Evolutionary conservation across 441 rosid species (phyloP).

Genomic region (Omphalea diandra): DNA sequence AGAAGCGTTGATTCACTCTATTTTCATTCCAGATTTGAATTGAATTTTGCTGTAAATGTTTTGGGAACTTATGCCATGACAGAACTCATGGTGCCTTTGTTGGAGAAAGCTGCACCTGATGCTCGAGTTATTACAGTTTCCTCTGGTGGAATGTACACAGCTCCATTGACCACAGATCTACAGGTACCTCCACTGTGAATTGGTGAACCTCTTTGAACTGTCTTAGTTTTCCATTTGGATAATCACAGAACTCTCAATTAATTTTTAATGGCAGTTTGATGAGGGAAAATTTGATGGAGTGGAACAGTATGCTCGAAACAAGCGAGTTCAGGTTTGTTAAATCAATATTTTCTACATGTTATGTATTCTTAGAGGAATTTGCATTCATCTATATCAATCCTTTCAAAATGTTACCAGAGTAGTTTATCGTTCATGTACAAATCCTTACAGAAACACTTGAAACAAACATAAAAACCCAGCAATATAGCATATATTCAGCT

Average conservation of each 20-base stretch:
- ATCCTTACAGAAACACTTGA: not conserved
- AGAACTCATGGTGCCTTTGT: constrained; percentile 69
- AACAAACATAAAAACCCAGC: not conserved
- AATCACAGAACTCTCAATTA: not conserved
- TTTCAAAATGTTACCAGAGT: not conserved
- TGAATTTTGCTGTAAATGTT: constrained; percentile 76
- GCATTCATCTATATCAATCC: not conserved
- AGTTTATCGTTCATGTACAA: not conserved
- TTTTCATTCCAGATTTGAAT: constrained; percentile 55
- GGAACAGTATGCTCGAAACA: constrained; percentile 76
- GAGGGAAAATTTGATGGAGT: constrained; percentile 53
- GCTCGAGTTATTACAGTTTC: constrained; percentile 84
- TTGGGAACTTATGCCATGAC: constrained; percentile 77
- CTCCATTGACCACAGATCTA: constrained; percentile 74
- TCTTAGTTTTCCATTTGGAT: constrained; percentile 4
- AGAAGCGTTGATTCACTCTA: constrained; percentile 8
- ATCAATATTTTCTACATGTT: not conserved
- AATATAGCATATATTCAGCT: not conserved
- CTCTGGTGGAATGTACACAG: constrained; percentile 90
- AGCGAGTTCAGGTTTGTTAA: constrained; percentile 70
- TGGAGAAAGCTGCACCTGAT: constrained; percentile 79
- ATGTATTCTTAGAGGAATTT: not conserved
- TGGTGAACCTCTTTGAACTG: not conserved
- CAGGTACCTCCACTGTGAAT: constrained; percentile 41
- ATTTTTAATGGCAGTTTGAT: constrained; percentile 44